A percentile compares a stretch with the other conserved stretches of the same genome.
phyloP scores from a whole-genome alignment of 2,329 filamentous ascomycete species.

The Talaromyces sp. region DNA sequence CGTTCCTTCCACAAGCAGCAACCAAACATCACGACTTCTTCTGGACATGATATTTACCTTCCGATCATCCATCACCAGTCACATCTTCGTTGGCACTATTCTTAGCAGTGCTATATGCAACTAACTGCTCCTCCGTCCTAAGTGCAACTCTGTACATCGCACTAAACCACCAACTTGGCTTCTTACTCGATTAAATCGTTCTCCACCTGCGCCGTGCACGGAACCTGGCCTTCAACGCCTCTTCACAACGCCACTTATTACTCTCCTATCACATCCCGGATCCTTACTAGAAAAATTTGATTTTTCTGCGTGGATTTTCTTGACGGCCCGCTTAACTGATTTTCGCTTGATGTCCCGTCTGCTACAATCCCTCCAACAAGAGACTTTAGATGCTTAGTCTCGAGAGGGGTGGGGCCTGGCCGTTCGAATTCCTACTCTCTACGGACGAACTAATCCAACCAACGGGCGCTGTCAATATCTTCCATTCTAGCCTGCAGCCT shows the following conservation, averaged over 20 bases:
- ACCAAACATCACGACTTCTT: not conserved
- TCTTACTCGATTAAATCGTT: constrained; percentile 11
- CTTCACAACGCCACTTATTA: constrained; percentile 15
- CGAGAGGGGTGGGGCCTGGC: constrained; percentile 7
- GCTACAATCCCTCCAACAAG: constrained; percentile 7
- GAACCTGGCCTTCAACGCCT: constrained; percentile 8
- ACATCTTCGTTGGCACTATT: constrained; percentile 1
- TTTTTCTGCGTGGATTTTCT: not conserved
- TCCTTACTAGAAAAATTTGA: not conserved
- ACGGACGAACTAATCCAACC: constrained; percentile 17
- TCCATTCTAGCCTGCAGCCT: constrained; percentile 8
- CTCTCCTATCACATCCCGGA: constrained; percentile 17
- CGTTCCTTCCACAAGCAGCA: not conserved
- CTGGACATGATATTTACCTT: not conserved
- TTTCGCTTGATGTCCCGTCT: not conserved
- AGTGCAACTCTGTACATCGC: not conserved
- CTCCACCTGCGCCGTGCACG: constrained; percentile 15
- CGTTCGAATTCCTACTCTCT: constrained; percentile 9
- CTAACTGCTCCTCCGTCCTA: not conserved
- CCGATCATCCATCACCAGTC: not conserved
- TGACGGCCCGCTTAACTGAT: constrained; percentile 7
- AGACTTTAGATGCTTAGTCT: constrained; percentile 6
- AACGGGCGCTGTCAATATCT: constrained; percentile 4
- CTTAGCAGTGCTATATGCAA: constrained; percentile 5
- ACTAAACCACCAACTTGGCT: not conserved